Conservation (phyloP, 1,139 yeast genomes). For the Scheffersomyces insectosa region DNA sequence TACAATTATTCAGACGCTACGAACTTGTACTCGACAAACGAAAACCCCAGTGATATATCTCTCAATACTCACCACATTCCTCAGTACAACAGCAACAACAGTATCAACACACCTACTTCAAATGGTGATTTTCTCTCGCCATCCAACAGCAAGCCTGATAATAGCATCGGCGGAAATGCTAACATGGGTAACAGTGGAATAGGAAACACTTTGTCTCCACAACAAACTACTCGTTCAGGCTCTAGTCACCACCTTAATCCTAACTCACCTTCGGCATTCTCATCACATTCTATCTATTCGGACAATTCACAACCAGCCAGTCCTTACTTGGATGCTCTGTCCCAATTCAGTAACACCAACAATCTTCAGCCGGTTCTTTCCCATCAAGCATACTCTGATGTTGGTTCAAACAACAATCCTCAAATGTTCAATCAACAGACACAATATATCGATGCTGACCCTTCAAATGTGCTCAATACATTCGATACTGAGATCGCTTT, state of each 20-base stretch:
- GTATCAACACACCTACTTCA: constrained; percentile 6
- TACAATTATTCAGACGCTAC: no score
- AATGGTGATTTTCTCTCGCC: constrained; percentile 11
- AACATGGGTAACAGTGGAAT: constrained; percentile 5
- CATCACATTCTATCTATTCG: constrained; percentile 30
- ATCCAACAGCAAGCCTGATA: constrained; percentile 5
- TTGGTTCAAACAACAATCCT: constrained; percentile 1
- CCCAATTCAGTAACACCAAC: constrained; percentile 27
- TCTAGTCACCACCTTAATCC: constrained; percentile 8
- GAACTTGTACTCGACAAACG: not conserved
- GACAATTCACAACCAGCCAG: constrained; percentile 42
- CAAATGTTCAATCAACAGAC: constrained; percentile 1
- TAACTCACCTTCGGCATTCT: constrained; percentile 12
- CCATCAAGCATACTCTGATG: constrained; percentile 4
- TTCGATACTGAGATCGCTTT: constrained; percentile 40
- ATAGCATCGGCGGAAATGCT: constrained; percentile 2
- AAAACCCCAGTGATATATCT: not conserved
- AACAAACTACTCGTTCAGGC: not conserved
- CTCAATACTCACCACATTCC: constrained; percentile 1
- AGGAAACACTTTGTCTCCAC: not conserved
- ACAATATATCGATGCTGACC: constrained; percentile 11
- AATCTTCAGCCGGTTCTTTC: constrained; percentile 6
- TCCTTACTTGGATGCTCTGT: constrained; percentile 42
- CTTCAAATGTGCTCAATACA: constrained; percentile 10
- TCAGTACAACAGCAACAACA: constrained; percentile 1